These are phyloP conservation scores for Yarrowia divulgata DNA, from an alignment of 805 yeast species.

Conservation along the genomic window DNA sequence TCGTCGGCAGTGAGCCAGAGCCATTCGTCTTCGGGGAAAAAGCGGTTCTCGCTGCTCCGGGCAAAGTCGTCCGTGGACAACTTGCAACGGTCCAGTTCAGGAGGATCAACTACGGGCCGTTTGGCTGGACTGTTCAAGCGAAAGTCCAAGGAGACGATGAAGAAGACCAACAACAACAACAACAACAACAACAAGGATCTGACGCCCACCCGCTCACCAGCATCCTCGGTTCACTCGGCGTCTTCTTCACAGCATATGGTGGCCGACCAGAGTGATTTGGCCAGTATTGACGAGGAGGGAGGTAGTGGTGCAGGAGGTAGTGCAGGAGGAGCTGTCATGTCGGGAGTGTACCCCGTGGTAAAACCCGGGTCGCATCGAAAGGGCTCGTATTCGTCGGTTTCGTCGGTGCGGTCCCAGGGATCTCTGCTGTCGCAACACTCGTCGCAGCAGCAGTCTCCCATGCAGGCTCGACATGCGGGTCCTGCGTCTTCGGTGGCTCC, in stretches of 20 bases:
- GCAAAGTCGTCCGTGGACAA: slow-evolving; percentile 35
- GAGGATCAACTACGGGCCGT: slow-evolving; percentile 8
- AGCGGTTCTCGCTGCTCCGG: slow-evolving; percentile 19
- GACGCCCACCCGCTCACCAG: slow-evolving; percentile 13
- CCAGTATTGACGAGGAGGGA: slow-evolving; percentile 35
- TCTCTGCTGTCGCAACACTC: slow-evolving; percentile 15
- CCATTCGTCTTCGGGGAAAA: background rate
- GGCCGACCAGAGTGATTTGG: slow-evolving; percentile 29
- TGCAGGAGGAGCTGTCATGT: slow-evolving; percentile 1
- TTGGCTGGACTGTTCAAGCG: slow-evolving; percentile 29
- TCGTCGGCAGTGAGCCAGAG: background rate
- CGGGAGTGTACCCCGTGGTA: background rate
- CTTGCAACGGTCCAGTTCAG: slow-evolving; percentile 7
- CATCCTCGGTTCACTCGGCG: slow-evolving; percentile 24
- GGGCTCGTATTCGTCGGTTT: slow-evolving; percentile 32
- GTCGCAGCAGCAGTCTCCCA: slow-evolving; percentile 25
- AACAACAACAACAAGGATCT: background rate
- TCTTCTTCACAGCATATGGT: slow-evolving; percentile 16
- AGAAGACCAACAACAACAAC: background rate
- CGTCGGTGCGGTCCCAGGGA: slow-evolving; percentile 24
- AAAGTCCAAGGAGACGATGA: slow-evolving; percentile 33
- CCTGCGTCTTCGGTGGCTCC: slow-evolving; percentile 27
- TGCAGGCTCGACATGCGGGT: slow-evolving; percentile 14
- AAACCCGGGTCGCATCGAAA: slow-evolving; percentile 8
- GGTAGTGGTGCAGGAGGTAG: background rate